A percentile compares a stretch with the other conserved stretches of the same genome.
phyloP scores from a whole-genome alignment of 345 rosid genomes.

The Hevea brasiliensis region DNA sequence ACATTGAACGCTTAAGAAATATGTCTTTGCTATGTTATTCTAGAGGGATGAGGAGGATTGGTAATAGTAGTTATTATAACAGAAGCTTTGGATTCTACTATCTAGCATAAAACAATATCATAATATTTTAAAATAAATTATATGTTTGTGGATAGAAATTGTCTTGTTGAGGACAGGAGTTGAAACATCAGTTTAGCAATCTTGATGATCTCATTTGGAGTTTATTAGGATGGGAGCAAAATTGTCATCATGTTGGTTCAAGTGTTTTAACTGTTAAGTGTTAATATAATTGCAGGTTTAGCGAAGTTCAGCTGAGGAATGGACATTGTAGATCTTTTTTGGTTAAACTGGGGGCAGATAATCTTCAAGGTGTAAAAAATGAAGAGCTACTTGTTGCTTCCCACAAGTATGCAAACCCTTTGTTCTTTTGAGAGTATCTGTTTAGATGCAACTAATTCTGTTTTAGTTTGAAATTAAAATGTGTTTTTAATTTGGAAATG shows the following conservation, averaged over 20 bases:
- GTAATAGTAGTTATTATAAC: neutral
- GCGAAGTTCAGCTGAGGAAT: conserved; percentile 93
- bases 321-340: conserved; percentile 89
- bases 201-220: neutral
- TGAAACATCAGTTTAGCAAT: neutral
- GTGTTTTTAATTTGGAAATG: neutral
- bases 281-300: conserved; percentile 53
- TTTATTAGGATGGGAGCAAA: neutral
- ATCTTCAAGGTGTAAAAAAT: conserved; percentile 83
- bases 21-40: neutral
- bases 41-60: conserved; percentile 6
- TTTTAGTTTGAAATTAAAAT: neutral
- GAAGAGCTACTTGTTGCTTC: conserved; percentile 96
- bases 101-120: too few relatives aligned
- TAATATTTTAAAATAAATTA: neutral
- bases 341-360: conserved; percentile 87
- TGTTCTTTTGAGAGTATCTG: neutral
- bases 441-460: neutral
- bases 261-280: neutral
- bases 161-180: neutral
- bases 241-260: neutral
- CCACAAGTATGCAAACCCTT: conserved; percentile 62
- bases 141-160: neutral
- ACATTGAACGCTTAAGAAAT: neutral
- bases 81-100: too few relatives aligned